Base-by-base conservation (phyloP, 2,329 filamentous ascomycete species). In the Apiospora aurea region DNA sequence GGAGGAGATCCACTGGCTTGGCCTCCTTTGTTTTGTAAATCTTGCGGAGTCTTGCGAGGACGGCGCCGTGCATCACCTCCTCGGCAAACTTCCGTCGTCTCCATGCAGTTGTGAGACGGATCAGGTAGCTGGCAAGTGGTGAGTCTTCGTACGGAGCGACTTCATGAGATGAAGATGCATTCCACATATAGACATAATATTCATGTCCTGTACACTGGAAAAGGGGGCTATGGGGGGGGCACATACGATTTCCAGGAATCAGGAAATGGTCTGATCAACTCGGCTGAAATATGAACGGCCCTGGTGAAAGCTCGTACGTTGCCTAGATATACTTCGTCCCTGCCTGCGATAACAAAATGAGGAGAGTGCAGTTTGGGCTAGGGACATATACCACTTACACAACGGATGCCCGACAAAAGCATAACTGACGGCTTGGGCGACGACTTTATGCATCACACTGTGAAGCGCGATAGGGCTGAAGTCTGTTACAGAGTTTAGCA, bases 91-190 rank as follows among this genome's bases (percentile, higher is more conserved):
- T 67, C n/a, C 24, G 66, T 11, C 61, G 43, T 46, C 70, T 46
- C 57, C 70, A 71, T 21, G 29, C 57, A 26, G 70, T 61, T 16
- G 70, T 71, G 13, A 71, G 46, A 5, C 70, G 70, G 26, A 68
- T 51, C 10, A 66, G 29, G 29, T 51, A 67, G 26, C 70, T 71
- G 16, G 24, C 2, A 2, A 38, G 24, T 41, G 7, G 29, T 69
- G 21, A 69, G 47, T 13, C 24, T n/a, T 41, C 26, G 47, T 21
- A 34, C 18, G 51, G 16, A 21, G 16, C 21, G 21, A 14, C 1
- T 26, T 26, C 5, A 29, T 14, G 11, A 26, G 7, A 47, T 47
- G 41, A 8, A n/a, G 44, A 13, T 8, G 1, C 34, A 8, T 53
- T n/a, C 5, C 29, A n/a, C 4, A 2, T 10, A 34, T 13, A 8